These are phyloP conservation scores for Vicia faba DNA, from an alignment of 306 rosid genomes.

Conservation along the genomic window DNA sequence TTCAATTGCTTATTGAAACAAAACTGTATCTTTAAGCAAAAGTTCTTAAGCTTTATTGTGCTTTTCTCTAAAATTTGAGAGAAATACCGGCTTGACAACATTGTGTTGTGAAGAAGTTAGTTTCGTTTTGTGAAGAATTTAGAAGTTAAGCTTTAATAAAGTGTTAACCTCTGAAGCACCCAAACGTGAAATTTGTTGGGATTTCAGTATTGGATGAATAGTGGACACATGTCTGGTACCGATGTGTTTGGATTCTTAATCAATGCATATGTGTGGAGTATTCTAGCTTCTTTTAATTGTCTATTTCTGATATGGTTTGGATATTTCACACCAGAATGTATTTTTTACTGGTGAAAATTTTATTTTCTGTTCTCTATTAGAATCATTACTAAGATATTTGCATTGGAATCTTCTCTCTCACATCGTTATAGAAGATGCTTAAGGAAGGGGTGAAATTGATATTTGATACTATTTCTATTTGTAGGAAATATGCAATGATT, in stretches of 20 bases:
- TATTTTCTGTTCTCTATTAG: background rate
- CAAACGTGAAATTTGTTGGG: background rate
- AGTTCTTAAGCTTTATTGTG: background rate
- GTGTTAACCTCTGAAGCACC: background rate
- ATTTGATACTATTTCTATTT: background rate
- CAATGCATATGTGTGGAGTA: background rate
- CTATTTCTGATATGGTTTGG: background rate
- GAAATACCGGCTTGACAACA: background rate
- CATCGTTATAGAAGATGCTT: constrained; percentile 3
- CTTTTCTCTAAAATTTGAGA: constrained; percentile 5
- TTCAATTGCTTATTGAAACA: background rate
- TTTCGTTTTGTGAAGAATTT: no score
- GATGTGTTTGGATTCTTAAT: background rate
- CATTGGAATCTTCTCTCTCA: background rate
- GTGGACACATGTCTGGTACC: background rate
- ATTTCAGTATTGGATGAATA: background rate
- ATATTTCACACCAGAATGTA: background rate
- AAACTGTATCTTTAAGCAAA: background rate
- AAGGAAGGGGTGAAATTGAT: background rate
- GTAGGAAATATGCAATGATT: constrained; percentile 13
- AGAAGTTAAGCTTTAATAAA: background rate
- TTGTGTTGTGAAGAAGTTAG: background rate
- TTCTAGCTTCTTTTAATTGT: background rate
- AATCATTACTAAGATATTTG: background rate
- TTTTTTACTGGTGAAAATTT: background rate